Base-by-base conservation (phyloP, 73 alveolate genomes). In the Paramecium primaurelia region DNA sequence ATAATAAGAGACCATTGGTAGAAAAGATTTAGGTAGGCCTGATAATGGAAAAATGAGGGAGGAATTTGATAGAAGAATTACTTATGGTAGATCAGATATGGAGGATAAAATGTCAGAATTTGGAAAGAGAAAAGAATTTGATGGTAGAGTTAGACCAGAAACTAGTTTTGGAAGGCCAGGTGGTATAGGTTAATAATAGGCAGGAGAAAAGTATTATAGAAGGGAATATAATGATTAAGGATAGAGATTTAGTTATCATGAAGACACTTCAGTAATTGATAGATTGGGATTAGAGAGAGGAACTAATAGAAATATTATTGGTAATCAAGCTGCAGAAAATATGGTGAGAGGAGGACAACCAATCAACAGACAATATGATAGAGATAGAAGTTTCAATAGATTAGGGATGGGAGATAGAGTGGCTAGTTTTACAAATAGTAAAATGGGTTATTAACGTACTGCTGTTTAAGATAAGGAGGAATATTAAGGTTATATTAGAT, bases 231-330 rank as follows among this genome's bases (percentile, higher is more conserved):
- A 64, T 64, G 26, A 64, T 32, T 34, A 28, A 32, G 84, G 49
- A 26, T 28, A 32, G 42, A 64, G 49, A 64, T 34, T 32, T 8
- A 64, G 84, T 64, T 64, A 64, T 28, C 84, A 64, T 73, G 16
- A 73, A 36, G 87, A 73, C 6, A 73, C 37, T 0, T 73, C 87
- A 37, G 60, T 73, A 32, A 73, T 73, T 20, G 87, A 73, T 73
- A 73, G 87, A 73, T 73, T 73, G 22, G 87, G 87, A 4, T 73
- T 73, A 34, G 87, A 73, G 18, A 73, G 87, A 73, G 87, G 59
- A 64, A 34, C 84, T 64, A 34, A 28, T 64, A 28, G 51, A 64
- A 64, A 64, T 64, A 28, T 64, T 8, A 64, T 64, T 11, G 84
- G 84, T 11, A 64, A 64, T 64, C 12, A 64, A 64, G 84, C 84